Base-by-base conservation (phyloP, 768 basidiomycete genomes). In the Lentinus tigrinus region DNA sequence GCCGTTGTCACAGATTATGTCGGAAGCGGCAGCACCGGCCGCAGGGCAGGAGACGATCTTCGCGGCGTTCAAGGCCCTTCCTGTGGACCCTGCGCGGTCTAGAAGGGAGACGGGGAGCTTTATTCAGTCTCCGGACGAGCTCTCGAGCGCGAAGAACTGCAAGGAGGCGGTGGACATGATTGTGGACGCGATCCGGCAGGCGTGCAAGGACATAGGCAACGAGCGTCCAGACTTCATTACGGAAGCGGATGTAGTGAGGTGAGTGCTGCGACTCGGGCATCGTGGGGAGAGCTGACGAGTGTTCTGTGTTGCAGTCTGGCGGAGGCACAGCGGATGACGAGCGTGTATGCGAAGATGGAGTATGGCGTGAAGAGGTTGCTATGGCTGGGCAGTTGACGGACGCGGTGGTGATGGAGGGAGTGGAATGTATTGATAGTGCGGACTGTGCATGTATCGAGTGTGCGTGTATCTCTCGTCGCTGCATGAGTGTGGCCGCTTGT, bases 341-440 rank as follows among this genome's bases (percentile, higher is more conserved):
- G 86, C 60, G 78, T 95, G 63, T 90, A 92, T 70, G 84, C 93
- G 14, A 93, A 94, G 75, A 89, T 96, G 85, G 95, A 97, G 68
- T 93, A 96, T 70, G 92, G 91, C 0, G 79, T 97, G 50, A 98
- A 95, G 79, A 78, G 93, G 62, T 74, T 96, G 69, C 73, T 96
- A 58, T 96, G 94, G 94, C 73, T 96, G 47, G 91, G 92, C 48
- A 81, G 88, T 62, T 91, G 64, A 71, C 47, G 52, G 19, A 36
- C 52, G 38, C 39, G 59, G 16, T 48, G 4, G 51, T 50, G 6
- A 46, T 47, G 59, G 39, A 57, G n/a, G 21, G 39, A 8, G 5
- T 9, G 36, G 39, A 34, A 6, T 21, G 43, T 40, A 17, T 46
- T 28, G 24, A 50, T 34, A 31, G 11, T 9, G 48, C 19, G 19